phyloP scores from a whole-genome alignment of 2,329 filamentous ascomycete genomes.

The Paramyrothecium roridum region DNA sequence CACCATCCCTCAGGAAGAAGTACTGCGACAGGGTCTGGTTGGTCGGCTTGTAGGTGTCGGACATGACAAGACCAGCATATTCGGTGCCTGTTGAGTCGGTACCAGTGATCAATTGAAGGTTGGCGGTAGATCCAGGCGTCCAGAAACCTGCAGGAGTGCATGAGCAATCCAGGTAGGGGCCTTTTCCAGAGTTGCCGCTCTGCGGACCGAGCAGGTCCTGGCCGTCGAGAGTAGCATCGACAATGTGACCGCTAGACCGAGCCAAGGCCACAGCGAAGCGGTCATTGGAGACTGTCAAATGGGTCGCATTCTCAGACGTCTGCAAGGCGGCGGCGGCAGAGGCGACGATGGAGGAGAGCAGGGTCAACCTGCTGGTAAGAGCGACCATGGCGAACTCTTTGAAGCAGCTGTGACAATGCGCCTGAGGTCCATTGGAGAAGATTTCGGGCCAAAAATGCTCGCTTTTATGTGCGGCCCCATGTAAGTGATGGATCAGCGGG shows the following conservation, averaged over 20 bases:
- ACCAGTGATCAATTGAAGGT: slow-evolving; percentile 38
- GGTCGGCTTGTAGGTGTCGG: slow-evolving; percentile 52
- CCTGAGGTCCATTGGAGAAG: not conserved
- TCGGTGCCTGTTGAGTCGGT: slow-evolving; percentile 39
- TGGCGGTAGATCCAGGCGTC: slow-evolving; percentile 49
- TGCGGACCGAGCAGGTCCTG: slow-evolving; percentile 45
- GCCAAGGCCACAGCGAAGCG: slow-evolving; percentile 7
- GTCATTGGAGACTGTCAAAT: slow-evolving; percentile 13
- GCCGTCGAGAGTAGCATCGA: slow-evolving; percentile 17
- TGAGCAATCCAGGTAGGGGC: slow-evolving; percentile 60
- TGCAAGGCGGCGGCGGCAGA: slow-evolving; percentile 4
- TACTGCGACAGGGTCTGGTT: slow-evolving; percentile 60
- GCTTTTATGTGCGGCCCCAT: not conserved
- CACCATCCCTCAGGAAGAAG: slow-evolving; percentile 58
- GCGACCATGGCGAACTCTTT: not conserved
- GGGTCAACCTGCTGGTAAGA: not conserved
- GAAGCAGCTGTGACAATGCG: not conserved
- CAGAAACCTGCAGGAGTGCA: slow-evolving; percentile 56
- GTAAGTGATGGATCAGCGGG: not conserved
- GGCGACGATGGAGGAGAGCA: not conserved
- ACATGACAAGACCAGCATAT: slow-evolving; percentile 57
- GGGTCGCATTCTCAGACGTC: slow-evolving; percentile 12
- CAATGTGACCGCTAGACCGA: slow-evolving; percentile 12
- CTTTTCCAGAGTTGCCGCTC: slow-evolving; percentile 35
- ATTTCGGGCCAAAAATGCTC: not conserved